Conservation (phyloP, 73 alveolate genomes). For the Loxodes magnus region DNA sequence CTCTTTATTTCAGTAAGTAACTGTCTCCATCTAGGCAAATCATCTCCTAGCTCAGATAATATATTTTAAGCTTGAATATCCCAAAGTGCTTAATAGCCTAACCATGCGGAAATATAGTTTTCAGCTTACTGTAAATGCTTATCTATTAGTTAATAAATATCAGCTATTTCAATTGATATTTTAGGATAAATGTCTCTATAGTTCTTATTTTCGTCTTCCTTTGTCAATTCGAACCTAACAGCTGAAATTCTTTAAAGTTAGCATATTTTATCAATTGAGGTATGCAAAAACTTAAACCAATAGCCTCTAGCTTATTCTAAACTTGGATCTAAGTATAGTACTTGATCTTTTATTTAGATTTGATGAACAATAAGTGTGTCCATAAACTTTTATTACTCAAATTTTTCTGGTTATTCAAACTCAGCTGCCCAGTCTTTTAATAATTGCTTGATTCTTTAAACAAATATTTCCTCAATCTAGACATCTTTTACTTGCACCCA, state of each 20-base stretch:
- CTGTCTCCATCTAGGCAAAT: slow-evolving; percentile 85
- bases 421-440: slow-evolving; percentile 66
- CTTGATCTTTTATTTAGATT: slow-evolving; percentile 68
- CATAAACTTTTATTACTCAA: slow-evolving; percentile 39
- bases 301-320: slow-evolving; percentile 86
- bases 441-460: slow-evolving; percentile 43
- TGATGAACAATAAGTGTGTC: slow-evolving; percentile 53
- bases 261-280: slow-evolving; percentile 55
- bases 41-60: slow-evolving; percentile 78
- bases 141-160: slow-evolving; percentile 4
- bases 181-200: slow-evolving; percentile 2
- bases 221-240: slow-evolving; percentile 28
- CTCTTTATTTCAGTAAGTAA: slow-evolving; percentile 81
- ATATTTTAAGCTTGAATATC: slow-evolving; percentile 86
- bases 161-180: background rate
- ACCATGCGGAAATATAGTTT: slow-evolving; percentile 93
- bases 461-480: slow-evolving; percentile 60
- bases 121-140: slow-evolving; percentile 21
- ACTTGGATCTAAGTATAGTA: slow-evolving; percentile 92
- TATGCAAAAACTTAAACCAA: slow-evolving; percentile 94
- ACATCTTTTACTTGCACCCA: slow-evolving; percentile 85
- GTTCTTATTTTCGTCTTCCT: slow-evolving; percentile 14
- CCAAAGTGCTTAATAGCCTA: slow-evolving; percentile 97
- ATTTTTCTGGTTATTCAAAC: slow-evolving; percentile 32
- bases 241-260: slow-evolving; percentile 36